A percentile compares a stretch with the other conserved stretches of the same genome.
These are phyloP conservation scores for Pluteus cervinus DNA, from an alignment of 768 basidiomycete species.

Conservation along the genomic window DNA sequence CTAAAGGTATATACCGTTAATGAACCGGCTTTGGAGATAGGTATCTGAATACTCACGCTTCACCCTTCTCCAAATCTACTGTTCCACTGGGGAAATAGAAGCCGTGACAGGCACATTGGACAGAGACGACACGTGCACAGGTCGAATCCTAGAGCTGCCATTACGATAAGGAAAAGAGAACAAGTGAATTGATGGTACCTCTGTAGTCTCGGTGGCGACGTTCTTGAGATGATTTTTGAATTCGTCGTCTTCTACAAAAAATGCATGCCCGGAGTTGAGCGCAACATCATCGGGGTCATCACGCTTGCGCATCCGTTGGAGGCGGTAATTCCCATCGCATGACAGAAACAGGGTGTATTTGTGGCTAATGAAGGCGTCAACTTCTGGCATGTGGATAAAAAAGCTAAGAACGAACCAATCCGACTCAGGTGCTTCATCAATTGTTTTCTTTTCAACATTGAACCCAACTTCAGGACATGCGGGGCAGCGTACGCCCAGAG, in stretches of 20 bases:
- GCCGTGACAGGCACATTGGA: conserved; percentile 7
- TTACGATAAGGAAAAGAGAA: too few relatives aligned
- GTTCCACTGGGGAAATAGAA: neutral
- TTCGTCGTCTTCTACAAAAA: too few relatives aligned
- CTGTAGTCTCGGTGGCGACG: too few relatives aligned
- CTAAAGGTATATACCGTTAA: neutral
- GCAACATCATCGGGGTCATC: too few relatives aligned
- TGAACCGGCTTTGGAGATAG: neutral
- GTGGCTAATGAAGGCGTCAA: conserved; percentile 12
- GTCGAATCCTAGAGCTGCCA: too few relatives aligned
- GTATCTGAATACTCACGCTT: conserved; percentile 4
- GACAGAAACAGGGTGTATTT: conserved; percentile 20
- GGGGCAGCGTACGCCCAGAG: conserved; percentile 14
- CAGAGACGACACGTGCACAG: conserved; percentile 7
- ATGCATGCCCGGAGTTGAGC: too few relatives aligned
- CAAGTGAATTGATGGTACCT: too few relatives aligned
- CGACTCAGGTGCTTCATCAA: conserved; percentile 9
- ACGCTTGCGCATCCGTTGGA: too few relatives aligned
- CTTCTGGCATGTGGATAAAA: neutral
- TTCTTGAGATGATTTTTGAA: too few relatives aligned
- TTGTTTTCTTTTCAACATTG: conserved; percentile 16
- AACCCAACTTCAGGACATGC: conserved; percentile 22
- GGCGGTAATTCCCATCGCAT: too few relatives aligned
- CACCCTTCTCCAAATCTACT: conserved; percentile 6
- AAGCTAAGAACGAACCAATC: conserved; percentile 11